Percentiles rank a stretch among this genome's conserved stretches.
These are phyloP conservation scores for Coemansia sp. DNA, from an alignment of 192 early-diverging fungal species.

Conservation along the genomic window DNA sequence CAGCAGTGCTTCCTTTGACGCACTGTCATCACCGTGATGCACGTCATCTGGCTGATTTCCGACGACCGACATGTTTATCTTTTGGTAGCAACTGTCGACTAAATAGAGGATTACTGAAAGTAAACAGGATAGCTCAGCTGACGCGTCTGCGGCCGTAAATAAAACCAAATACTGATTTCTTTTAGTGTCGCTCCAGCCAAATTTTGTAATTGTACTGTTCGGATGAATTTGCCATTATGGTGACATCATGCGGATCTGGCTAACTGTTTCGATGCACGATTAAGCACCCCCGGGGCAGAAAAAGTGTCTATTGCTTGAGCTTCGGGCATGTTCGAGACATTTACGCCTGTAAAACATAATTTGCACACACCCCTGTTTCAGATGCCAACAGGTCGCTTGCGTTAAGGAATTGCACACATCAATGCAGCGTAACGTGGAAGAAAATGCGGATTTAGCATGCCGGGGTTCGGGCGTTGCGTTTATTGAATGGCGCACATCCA, in stretches of 20 bases:
- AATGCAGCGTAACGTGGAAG: background rate
- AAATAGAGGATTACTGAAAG: background rate
- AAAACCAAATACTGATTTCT: background rate
- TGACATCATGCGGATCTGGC: background rate
- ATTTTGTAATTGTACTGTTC: background rate
- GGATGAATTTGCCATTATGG: slow-evolving; percentile 7
- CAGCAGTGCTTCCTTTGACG: slow-evolving; percentile 25
- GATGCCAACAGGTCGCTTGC: background rate
- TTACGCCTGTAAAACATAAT: background rate
- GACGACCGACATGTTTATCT: slow-evolving; percentile 4
- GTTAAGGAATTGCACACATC: background rate
- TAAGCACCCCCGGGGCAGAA: background rate
- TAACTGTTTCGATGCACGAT: background rate
- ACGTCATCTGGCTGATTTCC: background rate
- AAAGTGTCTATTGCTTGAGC: background rate
- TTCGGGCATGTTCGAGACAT: background rate
- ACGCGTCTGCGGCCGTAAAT: background rate
- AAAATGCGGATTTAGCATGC: background rate
- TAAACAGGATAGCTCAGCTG: background rate
- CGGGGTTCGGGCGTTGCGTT: background rate
- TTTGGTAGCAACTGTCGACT: background rate
- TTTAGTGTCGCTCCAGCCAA: background rate
- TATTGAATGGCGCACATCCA: background rate
- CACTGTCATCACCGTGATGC: background rate
- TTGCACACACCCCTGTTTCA: background rate